phyloP scores from a whole-genome alignment of 2,329 filamentous ascomycete genomes.

The Apiospora sp. region DNA sequence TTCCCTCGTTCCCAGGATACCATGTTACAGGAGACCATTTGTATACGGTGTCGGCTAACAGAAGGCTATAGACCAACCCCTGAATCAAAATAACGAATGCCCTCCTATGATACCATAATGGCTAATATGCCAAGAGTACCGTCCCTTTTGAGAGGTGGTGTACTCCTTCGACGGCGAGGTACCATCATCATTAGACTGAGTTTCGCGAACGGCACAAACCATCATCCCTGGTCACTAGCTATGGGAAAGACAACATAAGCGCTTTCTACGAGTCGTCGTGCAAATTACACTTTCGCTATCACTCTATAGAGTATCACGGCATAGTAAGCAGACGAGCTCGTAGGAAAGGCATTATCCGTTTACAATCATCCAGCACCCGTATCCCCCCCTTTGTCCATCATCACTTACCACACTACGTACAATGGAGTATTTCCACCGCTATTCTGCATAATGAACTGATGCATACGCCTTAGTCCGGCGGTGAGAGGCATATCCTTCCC shows the following conservation, averaged over 20 bases:
- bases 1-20: background rate
- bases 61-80: background rate
- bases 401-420: no score
- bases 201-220: background rate
- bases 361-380: no score
- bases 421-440: background rate
- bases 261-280: background rate
- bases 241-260: background rate
- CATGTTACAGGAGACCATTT: background rate
- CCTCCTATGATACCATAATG: no score
- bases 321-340: background rate
- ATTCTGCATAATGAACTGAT: background rate
- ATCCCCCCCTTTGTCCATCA: background rate
- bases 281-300: background rate
- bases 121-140: background rate
- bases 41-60: background rate
- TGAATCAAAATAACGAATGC: background rate
- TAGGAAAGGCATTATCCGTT: background rate
- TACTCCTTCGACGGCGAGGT: background rate
- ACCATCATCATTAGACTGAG: background rate
- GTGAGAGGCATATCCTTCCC: background rate
- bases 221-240: background rate
- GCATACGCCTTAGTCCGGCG: background rate
- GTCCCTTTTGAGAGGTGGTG: background rate
- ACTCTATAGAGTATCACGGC: background rate